Percentiles rank a stretch among this genome's conserved stretches.
These are phyloP conservation scores for Cryptosporidium meleagridis DNA, from an alignment of 169 alveolate genomes.

Conservation along the genomic window DNA sequence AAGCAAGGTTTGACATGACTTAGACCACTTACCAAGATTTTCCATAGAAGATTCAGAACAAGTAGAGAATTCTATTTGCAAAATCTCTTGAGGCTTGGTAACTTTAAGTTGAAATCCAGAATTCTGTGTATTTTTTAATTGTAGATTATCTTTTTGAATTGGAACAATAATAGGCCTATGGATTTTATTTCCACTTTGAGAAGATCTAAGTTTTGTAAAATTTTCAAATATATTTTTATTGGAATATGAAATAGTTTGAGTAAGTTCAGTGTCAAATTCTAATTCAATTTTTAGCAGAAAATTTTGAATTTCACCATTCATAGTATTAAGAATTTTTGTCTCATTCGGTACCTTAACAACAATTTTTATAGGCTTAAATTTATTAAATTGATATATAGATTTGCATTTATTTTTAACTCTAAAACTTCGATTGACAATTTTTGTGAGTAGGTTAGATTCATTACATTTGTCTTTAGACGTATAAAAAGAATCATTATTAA, in stretches of 20 bases:
- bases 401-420: constrained; percentile 52
- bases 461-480: constrained; percentile 12
- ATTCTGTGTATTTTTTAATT: neutral
- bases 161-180: neutral
- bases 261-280: constrained; percentile 32
- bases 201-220: constrained; percentile 5
- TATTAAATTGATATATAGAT: constrained; percentile 28
- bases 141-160: neutral
- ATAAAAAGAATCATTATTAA: neutral
- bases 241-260: neutral
- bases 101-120: constrained; percentile 11
- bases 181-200: constrained; percentile 1
- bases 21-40: neutral
- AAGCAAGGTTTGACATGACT: neutral
- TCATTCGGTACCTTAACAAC: constrained; percentile 25
- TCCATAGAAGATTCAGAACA: neutral
- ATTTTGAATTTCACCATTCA: neutral
- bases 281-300: neutral
- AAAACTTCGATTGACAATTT: constrained; percentile 39
- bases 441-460: constrained; percentile 30
- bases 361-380: constrained; percentile 32
- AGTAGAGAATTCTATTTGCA: constrained; percentile 32
- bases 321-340: neutral
- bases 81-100: constrained; percentile 13
- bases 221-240: neutral